A percentile compares a stretch with the other conserved stretches of the same genome.
Conservation (phyloP, 768 basidiomycete genomes). For the Russula foetens region DNA sequence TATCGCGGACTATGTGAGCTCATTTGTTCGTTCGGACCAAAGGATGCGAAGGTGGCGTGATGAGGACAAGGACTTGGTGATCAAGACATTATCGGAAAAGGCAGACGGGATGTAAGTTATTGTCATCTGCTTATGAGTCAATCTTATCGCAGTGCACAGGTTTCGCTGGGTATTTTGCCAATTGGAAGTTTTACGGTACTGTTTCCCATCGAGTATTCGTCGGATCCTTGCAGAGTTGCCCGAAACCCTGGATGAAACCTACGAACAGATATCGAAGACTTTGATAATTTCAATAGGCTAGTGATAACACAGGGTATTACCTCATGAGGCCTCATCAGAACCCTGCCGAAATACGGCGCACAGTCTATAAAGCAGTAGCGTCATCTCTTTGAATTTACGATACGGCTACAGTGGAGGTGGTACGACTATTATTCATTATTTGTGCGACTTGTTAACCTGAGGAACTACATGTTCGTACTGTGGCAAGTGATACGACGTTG, state of each 20-base stretch:
- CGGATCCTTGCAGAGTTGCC: neutral
- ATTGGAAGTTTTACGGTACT: neutral
- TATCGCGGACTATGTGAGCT: neutral
- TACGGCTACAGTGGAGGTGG: no score
- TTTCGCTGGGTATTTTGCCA: neutral
- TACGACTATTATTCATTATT: no score
- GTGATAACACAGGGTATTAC: no score
- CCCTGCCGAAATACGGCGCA: neutral
- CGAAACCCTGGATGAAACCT: neutral
- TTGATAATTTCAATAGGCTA: no score
- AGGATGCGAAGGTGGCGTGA: neutral
- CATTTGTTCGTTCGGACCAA: neutral
- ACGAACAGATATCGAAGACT: neutral
- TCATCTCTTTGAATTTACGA: no score
- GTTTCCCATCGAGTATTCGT: neutral
- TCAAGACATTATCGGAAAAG: neutral
- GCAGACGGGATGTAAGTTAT: neutral
- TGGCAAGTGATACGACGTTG: no score
- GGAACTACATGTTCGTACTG: no score
- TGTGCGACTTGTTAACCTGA: no score
- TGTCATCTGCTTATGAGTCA: neutral
- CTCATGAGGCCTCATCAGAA: no score
- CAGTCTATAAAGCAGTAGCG: neutral
- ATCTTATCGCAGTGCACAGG: neutral
- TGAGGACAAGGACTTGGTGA: neutral